Conservation (phyloP, 2,329 filamentous ascomycete species). For the Shiraia sp. region DNA sequence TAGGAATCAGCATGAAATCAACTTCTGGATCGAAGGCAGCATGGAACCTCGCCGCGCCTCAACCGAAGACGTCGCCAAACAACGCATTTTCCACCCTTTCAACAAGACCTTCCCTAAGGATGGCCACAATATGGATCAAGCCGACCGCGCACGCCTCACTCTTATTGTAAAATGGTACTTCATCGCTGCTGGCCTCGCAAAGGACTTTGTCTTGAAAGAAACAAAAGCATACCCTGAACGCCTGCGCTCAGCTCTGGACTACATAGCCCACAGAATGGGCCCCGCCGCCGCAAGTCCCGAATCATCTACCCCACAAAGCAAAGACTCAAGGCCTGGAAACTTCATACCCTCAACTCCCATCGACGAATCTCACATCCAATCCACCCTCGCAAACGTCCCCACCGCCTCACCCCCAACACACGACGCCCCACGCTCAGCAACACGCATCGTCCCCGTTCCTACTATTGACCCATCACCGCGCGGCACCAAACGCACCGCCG, state of each 20-base stretch:
- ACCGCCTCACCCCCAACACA: not conserved
- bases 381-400: not conserved
- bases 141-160: slow-evolving; percentile 6
- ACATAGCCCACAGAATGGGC: slow-evolving; percentile 11
- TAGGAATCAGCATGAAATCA: slow-evolving; percentile 9
- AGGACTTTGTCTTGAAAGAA: slow-evolving; percentile 11
- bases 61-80: slow-evolving; percentile 3
- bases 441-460: not conserved
- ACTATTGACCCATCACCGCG: not conserved
- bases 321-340: not conserved
- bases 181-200: slow-evolving; percentile 15
- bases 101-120: slow-evolving; percentile 10
- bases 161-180: slow-evolving; percentile 15
- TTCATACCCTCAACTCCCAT: not conserved
- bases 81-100: slow-evolving; percentile 16
- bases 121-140: not conserved
- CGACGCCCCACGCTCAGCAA: not conserved
- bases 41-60: not conserved
- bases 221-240: slow-evolving; percentile 12
- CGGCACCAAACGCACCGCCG: slow-evolving; percentile 10
- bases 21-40: slow-evolving; percentile 1
- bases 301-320: not conserved
- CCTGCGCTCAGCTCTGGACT: slow-evolving; percentile 5
- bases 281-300: slow-evolving; percentile 5
- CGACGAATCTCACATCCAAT: slow-evolving; percentile 2